Conservation (phyloP, 1,284 basidiomycete genomes). For the Taiwanofungus camphoratus region DNA sequence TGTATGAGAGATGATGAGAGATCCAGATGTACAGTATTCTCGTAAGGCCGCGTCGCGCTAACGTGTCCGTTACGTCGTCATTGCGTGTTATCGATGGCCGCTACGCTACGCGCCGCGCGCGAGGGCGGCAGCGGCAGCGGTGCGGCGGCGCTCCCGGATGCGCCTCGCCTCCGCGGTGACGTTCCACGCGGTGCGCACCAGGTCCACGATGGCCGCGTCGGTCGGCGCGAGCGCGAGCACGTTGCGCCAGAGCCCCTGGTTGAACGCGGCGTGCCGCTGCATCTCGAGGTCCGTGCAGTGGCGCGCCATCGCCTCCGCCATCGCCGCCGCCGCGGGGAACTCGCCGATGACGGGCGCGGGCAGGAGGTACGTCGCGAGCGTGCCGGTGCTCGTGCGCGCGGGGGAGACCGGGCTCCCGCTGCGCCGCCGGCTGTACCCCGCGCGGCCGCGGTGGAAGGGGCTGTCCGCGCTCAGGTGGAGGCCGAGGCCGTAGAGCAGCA, state of each 20-base stretch:
- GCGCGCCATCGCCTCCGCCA: conserved; percentile 43
- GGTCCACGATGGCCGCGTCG: conserved; percentile 32
- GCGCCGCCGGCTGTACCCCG: neutral
- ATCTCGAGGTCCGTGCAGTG: conserved; percentile 29
- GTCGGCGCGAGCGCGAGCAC: conserved; percentile 39
- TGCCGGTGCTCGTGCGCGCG: conserved; percentile 14
- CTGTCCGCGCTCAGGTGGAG: conserved; percentile 9
- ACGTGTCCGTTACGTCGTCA: conserved; percentile 1
- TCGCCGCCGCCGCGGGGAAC: conserved; percentile 47
- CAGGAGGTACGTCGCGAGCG: conserved; percentile 34
- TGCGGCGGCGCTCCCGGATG: conserved; percentile 15
- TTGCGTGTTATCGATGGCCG: neutral
- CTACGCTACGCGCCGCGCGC: conserved; percentile 1
- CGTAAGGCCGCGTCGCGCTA: neutral
- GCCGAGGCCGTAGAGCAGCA: conserved; percentile 27
- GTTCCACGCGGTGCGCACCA: conserved; percentile 45
- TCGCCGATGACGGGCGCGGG: conserved; percentile 36
- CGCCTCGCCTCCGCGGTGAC: conserved; percentile 42
- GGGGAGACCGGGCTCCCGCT: neutral
- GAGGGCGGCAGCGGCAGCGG: neutral
- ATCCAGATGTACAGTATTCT: neutral
- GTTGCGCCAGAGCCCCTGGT: conserved; percentile 49
- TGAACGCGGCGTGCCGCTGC: conserved; percentile 30
- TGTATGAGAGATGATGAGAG: neutral
- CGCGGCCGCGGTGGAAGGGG: neutral